phyloP scores from a whole-genome alignment of 2,329 filamentous ascomycete genomes.

The Trichophyton verrucosum region DNA sequence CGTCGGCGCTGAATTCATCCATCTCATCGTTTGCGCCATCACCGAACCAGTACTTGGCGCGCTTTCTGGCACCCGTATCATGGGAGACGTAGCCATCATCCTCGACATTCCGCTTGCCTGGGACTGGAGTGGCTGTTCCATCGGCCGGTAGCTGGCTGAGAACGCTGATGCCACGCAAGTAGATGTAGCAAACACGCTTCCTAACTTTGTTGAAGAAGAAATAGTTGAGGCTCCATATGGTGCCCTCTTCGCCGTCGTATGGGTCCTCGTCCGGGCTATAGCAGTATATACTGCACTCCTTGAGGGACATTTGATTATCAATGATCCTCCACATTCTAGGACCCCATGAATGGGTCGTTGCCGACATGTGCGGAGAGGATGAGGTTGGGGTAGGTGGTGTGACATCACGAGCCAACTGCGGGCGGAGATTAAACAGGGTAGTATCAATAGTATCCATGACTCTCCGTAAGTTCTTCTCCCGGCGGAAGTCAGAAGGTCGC shows the following conservation, averaged over 20 bases:
- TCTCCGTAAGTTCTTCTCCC: constrained; percentile 63
- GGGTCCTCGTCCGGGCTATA: constrained; percentile 84
- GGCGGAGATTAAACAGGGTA: constrained; percentile 74
- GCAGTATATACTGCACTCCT: constrained; percentile 78
- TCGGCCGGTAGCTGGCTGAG: constrained; percentile 57
- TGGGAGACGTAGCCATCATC: constrained; percentile 37
- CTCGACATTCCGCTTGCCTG: constrained; percentile 36
- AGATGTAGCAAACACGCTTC: constrained; percentile 89
- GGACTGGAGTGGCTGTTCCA: constrained; percentile 31
- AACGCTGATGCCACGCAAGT: constrained; percentile 67
- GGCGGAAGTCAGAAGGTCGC: constrained; percentile 77
- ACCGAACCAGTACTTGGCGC: constrained; percentile 79
- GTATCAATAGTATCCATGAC: constrained; percentile 83
- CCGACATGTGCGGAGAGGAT: constrained; percentile 37
- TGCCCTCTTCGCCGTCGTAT: constrained; percentile 83
- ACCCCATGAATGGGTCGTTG: constrained; percentile 58
- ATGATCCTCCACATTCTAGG: constrained; percentile 85
- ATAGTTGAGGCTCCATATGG: constrained; percentile 91
- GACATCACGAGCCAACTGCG: constrained; percentile 37
- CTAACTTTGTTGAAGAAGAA: constrained; percentile 93
- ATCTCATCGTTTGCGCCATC: constrained; percentile 41
- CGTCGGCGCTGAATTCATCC: constrained; percentile 27
- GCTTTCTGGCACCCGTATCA: constrained; percentile 56
- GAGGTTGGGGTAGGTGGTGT: constrained; percentile 31
- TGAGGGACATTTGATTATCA: constrained; percentile 86